Base-by-base conservation (phyloP, 495 filamentous ascomycete genomes). In the Penicillium roqueforti region DNA sequence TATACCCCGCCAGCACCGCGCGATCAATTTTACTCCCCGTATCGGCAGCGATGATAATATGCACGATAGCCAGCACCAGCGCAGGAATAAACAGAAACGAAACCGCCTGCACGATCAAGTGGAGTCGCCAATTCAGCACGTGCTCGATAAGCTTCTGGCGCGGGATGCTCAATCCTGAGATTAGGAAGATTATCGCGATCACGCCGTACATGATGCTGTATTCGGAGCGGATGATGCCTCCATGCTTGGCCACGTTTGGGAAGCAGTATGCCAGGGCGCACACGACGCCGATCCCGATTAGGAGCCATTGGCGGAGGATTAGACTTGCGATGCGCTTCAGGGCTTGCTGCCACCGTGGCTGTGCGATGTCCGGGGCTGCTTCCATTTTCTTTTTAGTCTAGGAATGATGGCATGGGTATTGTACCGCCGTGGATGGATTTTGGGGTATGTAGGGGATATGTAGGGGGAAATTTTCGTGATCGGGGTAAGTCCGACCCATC, bases 121-220 rank as follows among this genome's bases (percentile, higher is more conserved):
- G 79, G 31, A 82, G 62, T 13, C 76, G 71, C 78, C 78, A 82
- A 47, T 81, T 79, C 53, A 71, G 57, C 29, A 75, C 59, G 44
- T 82, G 77, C 34, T 63, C 62, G 51, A 75, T 66, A 3, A 80
- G 75, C 56, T 82, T 79, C 51, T 73, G 71, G 38, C 71, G 75
- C 9, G 77, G 72, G 38, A 81, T 74, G 49, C 77, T 79, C 53
- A 81, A 72, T 2, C 78, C 79, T 18, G 75, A 79, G 51, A 81
- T 74, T 2, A 82, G 63, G 57, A 82, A 82, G 49, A 82, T 78
- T 53, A 80, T 56, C 13, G 69, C 77, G 25, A 80, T 75, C 23
- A 69, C 78, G 5, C 77, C 79, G 62, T 82, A 80, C 22, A 82
- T 60, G 8, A 82, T 69, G 55, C 70, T 78, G 50, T 80, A 81